Conservation (phyloP, 2,329 filamentous ascomycete species). For the Botrytis elliptica region DNA sequence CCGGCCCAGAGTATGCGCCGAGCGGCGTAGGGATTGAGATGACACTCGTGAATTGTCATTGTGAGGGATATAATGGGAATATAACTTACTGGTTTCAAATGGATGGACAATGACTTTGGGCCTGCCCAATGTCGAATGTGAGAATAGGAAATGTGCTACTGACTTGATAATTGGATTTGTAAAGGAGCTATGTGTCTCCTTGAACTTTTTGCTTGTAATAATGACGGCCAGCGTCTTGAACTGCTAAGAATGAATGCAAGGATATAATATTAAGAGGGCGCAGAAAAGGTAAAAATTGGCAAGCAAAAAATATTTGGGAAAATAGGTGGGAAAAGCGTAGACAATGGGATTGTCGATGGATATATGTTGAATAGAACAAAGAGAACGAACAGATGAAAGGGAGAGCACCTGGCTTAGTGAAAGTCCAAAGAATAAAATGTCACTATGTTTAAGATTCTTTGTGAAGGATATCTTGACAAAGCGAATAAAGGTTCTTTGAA, state of each 20-base stretch:
- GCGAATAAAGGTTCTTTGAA: neutral
- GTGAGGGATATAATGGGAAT: neutral
- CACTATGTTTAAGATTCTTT: neutral
- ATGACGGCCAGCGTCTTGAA: slow-evolving; percentile 15
- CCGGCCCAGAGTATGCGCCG: slow-evolving; percentile 15
- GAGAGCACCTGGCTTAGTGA: too few species aligned
- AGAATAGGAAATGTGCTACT: neutral
- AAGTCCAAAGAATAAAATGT: neutral
- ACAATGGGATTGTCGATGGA: slow-evolving; percentile 18
- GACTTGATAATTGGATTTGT: neutral
- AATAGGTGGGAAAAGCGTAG: neutral
- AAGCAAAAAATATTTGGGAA: neutral
- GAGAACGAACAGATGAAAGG: neutral
- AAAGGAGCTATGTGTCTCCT: neutral
- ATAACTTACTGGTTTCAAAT: neutral
- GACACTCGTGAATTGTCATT: slow-evolving; percentile 15
- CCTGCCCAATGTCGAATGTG: slow-evolving; percentile 9
- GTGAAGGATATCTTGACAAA: neutral
- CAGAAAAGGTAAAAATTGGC: neutral
- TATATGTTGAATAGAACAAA: slow-evolving; percentile 14
- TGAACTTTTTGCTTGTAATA: neutral
- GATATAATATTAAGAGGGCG: neutral
- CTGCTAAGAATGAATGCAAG: neutral
- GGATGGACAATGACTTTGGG: neutral
- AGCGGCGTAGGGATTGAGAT: slow-evolving; percentile 19